phyloP scores from a whole-genome alignment of 371 early-diverging fungal genomes.

The Rhizopus stolonifer region DNA sequence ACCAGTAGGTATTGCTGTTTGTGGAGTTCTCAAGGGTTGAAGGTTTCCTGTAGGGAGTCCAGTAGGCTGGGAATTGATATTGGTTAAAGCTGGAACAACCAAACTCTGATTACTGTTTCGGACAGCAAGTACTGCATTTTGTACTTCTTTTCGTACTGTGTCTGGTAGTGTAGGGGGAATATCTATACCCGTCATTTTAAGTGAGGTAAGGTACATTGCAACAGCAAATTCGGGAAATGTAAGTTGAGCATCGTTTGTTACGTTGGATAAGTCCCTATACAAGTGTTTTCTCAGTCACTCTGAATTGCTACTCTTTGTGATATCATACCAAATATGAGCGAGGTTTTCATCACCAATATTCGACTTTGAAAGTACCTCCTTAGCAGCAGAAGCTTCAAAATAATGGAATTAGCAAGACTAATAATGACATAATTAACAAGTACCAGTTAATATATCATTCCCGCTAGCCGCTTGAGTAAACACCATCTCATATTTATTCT shows the following conservation, averaged over 20 bases:
- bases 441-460: slow-evolving; percentile 37
- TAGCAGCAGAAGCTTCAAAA: slow-evolving; percentile 38
- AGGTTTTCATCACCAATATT: slow-evolving; percentile 45
- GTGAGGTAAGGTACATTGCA: slow-evolving; percentile 58
- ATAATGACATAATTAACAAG: background rate
- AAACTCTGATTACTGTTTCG: slow-evolving; percentile 16
- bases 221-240: slow-evolving; percentile 62
- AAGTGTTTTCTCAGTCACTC: background rate
- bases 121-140: slow-evolving; percentile 27
- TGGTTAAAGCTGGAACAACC: background rate
- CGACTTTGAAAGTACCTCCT: slow-evolving; percentile 45
- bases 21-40: slow-evolving; percentile 16
- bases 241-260: slow-evolving; percentile 46
- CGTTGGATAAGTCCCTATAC: slow-evolving; percentile 51
- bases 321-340: slow-evolving; percentile 45
- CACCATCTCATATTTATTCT: slow-evolving; percentile 43
- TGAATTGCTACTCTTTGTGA: background rate
- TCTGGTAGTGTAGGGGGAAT: slow-evolving; percentile 45
- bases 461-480: slow-evolving; percentile 40
- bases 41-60: slow-evolving; percentile 29
- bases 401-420: background rate
- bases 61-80: slow-evolving; percentile 18
- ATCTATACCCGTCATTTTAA: slow-evolving; percentile 48
- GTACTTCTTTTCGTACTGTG: slow-evolving; percentile 35
- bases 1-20: slow-evolving; percentile 42